Evolutionary conservation across 2,329 filamentous ascomycete species (phyloP), one percentile per base, ranked within the genome.

Genomic region (Cordyceps cicadae): DNA sequence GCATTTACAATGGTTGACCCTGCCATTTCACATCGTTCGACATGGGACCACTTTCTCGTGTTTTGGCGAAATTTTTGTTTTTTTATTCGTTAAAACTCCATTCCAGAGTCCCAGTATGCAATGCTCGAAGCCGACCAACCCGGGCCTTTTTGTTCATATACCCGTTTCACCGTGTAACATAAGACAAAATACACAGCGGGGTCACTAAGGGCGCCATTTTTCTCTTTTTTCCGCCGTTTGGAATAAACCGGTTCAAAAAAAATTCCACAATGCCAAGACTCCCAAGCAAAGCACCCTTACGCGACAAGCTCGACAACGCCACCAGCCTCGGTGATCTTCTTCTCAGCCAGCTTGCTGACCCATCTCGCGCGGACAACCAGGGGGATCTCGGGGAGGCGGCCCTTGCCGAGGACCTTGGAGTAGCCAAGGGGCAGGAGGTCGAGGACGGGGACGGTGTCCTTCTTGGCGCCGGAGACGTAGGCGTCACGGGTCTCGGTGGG

Each of bases 371-470:
- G 90, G 69, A 99, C 92, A 73, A 99, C 90, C 72, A 99, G 79
- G 70, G 94, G 94, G 73, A 97, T 86, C 75, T 93, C 83, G 74
- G 94, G 93, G 73, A 97, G 83, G 75, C 93, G 88, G 79, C 94
- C 94, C 87, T 99, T 99, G 78, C 94, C 95, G 76, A 99, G 89
- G 70, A 99, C 87, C 85, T 99, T 99, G 76, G 92, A 90, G 87
- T 97, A 99, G 71, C 95, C 94, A 79, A 96, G 88, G 72, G 92
- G 85, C 67, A 97, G 88, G 78, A 99, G 90, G 83, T 99, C 93
- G 83, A 99, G 87, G 75, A 99, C 94, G 76, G 94, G 94, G 67
- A 93, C 92, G 77, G 90, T 96, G 79, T 96, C 91, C 77, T 86
- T 87, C 81, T 91, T 90, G 69, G 78, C 75, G 77, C 89, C 86